Evolutionary conservation across 345 rosid species (phyloP).

Genomic region (Isatis tinctoria): DNA sequence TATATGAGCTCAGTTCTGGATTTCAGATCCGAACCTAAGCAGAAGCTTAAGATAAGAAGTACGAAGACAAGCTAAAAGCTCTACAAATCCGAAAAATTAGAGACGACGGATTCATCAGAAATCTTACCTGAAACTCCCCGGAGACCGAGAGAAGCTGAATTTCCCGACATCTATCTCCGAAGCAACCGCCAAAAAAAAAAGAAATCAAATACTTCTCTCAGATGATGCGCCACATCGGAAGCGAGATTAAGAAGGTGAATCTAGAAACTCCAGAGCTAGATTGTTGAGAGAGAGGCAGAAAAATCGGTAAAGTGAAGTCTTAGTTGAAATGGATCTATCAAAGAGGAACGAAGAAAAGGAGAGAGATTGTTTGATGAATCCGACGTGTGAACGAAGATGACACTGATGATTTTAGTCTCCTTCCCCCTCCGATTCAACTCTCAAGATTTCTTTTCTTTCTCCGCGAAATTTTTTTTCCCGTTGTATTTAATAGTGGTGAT

Average conservation of each 20-base stretch:
- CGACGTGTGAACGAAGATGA: conserved; percentile 43
- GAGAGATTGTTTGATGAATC: conserved; percentile 22
- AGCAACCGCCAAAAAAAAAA: neutral
- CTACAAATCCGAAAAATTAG: neutral
- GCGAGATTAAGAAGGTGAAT: conserved; percentile 8
- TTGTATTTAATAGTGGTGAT: neutral
- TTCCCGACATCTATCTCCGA: conserved; percentile 37
- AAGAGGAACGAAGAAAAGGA: neutral
- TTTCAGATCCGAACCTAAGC: conserved; percentile 20
- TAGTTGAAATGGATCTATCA: conserved; percentile 41
- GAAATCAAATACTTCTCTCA: neutral
- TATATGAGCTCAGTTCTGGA: neutral
- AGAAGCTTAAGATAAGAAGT: neutral
- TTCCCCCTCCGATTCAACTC: neutral
- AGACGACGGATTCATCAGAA: neutral
- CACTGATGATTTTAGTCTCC: neutral
- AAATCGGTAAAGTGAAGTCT: conserved; percentile 31
- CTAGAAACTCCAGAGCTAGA: neutral
- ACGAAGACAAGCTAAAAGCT: neutral
- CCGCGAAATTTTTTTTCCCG: neutral
- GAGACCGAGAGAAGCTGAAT: conserved; percentile 31
- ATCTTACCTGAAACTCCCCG: conserved; percentile 48
- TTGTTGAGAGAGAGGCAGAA: conserved; percentile 1
- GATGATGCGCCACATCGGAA: neutral
- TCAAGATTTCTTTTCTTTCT: neutral